Percentiles rank a stretch among this genome's conserved stretches.
Conservation (phyloP, 805 yeast genomes). For the Wickerhamomyces subpelliculosus region DNA sequence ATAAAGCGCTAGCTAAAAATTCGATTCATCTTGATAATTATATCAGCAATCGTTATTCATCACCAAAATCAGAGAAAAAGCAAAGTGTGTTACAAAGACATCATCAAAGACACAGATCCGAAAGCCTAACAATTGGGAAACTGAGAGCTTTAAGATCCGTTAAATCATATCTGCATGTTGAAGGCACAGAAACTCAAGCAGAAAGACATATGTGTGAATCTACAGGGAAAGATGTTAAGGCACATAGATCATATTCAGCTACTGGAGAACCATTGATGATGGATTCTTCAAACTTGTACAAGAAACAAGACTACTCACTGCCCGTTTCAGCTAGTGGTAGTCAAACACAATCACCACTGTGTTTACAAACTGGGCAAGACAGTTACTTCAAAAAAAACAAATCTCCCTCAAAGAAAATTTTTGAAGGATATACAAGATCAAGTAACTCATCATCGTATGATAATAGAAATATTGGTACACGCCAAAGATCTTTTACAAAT, state of each 20-base stretch:
- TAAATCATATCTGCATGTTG: constrained; percentile 12
- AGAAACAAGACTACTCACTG: constrained; percentile 4
- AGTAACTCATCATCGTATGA: not conserved
- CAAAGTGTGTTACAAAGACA: not conserved
- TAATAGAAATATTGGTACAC: not conserved
- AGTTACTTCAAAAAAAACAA: constrained; percentile 5
- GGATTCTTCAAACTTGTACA: not conserved
- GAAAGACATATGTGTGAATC: constrained; percentile 2
- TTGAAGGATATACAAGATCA: not conserved
- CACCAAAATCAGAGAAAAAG: not conserved
- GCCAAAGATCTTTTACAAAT: not conserved
- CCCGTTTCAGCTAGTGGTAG: constrained; percentile 10
- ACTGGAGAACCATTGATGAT: not conserved
- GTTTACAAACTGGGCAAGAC: constrained; percentile 4
- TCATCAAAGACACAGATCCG: constrained; percentile 21
- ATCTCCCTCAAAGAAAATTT: not conserved
- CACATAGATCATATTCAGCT: constrained; percentile 1
- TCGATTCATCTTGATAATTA: constrained; percentile 2
- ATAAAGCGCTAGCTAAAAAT: constrained; percentile 1
- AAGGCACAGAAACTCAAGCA: not conserved
- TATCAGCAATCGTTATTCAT: not conserved
- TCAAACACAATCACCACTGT: constrained; percentile 11
- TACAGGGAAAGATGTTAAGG: not conserved
- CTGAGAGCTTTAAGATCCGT: constrained; percentile 12
- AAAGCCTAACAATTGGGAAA: constrained; percentile 13